Evolutionary conservation across 1,284 basidiomycete genomes (phyloP), one percentile per base, ranked within the genome.

Genomic region (Agaricales sp.): DNA sequence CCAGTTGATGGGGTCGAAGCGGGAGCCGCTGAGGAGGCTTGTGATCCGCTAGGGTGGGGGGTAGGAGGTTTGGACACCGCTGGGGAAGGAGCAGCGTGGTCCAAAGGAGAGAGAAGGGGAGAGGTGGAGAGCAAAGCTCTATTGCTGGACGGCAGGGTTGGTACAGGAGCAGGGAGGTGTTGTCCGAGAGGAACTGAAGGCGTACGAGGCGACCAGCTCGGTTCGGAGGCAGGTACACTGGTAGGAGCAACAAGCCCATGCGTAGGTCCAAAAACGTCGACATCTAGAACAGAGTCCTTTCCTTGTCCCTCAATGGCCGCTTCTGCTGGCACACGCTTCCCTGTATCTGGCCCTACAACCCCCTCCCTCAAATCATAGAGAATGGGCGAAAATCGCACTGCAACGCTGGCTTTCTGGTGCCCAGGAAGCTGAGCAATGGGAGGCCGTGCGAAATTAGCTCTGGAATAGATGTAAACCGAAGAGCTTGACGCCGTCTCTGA

Each of bases 401-500:
- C 94, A 1, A 98, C 83, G 56, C 89, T 92, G 0, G 93, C 86
- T 53, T 95, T 95, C 69, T 93, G 93, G 69, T 98, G 92, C 0
- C 96, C 96, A 0, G 96, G 94, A 2, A 99, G 73, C 60, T 94
- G 92, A 2, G 93, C 95, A 50, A 99, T 83, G 0, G 96, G 95
- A 0, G 89, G 82, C 44, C 89, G 76, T 1, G 89, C 82, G 63
- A 99, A 88, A 65, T 95, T 97, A 18, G 89, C 91, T 25, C 95
- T 80, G 2, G 92, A 92, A 67, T 99, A 99, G 57, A 99, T 89
- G 68, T 90, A 98, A 14, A 98, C 95, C 0, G 92, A 88, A 30
- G 75, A 82, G 21, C 55, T 68, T 41, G 63, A 65, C 44, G 51
- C 66, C 60, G 53, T 67, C 63, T 18, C 47, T 16, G 50, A 54